A percentile compares a stretch with the other conserved stretches of the same genome.
These are phyloP conservation scores for Aspergillus saccharolyticus DNA, from an alignment of 495 filamentous ascomycete genomes.

Conservation along the genomic window DNA sequence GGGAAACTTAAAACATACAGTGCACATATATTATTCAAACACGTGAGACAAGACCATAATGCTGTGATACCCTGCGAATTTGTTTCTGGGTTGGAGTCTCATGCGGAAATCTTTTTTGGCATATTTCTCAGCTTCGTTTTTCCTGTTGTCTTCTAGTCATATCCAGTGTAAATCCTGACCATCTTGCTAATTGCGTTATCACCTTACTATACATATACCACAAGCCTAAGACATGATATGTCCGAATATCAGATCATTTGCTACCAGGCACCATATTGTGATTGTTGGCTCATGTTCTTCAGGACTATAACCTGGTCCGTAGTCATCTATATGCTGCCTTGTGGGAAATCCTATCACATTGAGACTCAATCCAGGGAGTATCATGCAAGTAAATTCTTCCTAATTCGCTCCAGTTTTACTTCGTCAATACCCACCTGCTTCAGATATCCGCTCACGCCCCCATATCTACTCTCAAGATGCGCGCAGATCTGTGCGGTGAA, in stretches of 20 bases:
- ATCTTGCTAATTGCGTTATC: too few species aligned
- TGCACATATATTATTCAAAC: background rate
- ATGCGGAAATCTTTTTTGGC: background rate
- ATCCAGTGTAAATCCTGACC: too few species aligned
- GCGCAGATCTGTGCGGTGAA: constrained; percentile 47
- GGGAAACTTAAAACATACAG: background rate
- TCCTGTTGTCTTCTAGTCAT: too few species aligned
- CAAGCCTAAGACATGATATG: too few species aligned
- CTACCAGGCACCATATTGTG: too few species aligned
- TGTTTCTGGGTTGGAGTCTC: background rate
- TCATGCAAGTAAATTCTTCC: constrained; percentile 20
- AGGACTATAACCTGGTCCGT: background rate
- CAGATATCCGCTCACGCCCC: constrained; percentile 59
- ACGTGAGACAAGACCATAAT: background rate
- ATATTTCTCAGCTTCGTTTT: background rate
- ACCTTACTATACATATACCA: too few species aligned
- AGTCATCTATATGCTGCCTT: background rate
- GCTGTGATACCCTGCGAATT: background rate
- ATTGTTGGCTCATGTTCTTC: too few species aligned
- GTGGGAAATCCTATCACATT: background rate
- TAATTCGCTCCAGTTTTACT: constrained; percentile 32
- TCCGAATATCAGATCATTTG: too few species aligned
- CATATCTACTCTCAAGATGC: constrained; percentile 53
- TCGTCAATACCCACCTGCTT: constrained; percentile 49
- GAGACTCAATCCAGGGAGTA: background rate